These are phyloP conservation scores for Spergularia marina DNA, from an alignment of 148 eudicot species.

Conservation along the genomic window DNA sequence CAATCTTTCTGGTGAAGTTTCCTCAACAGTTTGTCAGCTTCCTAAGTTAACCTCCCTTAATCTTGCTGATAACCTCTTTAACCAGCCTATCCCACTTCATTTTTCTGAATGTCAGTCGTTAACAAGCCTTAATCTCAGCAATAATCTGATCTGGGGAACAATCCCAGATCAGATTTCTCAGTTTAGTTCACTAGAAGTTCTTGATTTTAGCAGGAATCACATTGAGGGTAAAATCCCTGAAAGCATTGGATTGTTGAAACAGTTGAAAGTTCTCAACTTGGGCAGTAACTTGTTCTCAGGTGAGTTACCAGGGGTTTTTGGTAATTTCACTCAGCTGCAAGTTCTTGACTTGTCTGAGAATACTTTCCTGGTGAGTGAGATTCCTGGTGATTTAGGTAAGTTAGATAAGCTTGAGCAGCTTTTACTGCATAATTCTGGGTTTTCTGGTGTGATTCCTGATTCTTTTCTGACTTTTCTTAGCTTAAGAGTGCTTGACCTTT, in stretches of 20 bases:
- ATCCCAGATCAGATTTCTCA: constrained; percentile 79
- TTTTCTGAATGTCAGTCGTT: constrained; percentile 61
- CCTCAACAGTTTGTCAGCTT: constrained; percentile 58
- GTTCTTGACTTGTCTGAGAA: constrained; percentile 81
- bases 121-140: constrained; percentile 55
- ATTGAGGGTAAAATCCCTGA: constrained; percentile 73
- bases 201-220: constrained; percentile 77
- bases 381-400: constrained; percentile 60
- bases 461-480: constrained; percentile 46
- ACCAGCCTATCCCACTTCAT: constrained; percentile 80
- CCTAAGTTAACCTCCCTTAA: constrained; percentile 47
- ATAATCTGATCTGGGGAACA: constrained; percentile 78
- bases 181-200: constrained; percentile 49
- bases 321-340: constrained; percentile 55
- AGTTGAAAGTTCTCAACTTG: constrained; percentile 60
- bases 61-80: constrained; percentile 69
- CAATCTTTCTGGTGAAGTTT: constrained; percentile 83
- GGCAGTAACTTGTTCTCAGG: constrained; percentile 75
- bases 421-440: constrained; percentile 63
- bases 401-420: constrained; percentile 62
- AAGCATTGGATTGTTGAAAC: constrained; percentile 50
- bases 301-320: constrained; percentile 55
- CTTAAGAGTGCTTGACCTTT: constrained; percentile 61
- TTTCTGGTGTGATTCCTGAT: constrained; percentile 62
- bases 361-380: constrained; percentile 55